Evolutionary conservation across 108 stramenopile species (phyloP).

Genomic region (Cyclotella sp.): DNA sequence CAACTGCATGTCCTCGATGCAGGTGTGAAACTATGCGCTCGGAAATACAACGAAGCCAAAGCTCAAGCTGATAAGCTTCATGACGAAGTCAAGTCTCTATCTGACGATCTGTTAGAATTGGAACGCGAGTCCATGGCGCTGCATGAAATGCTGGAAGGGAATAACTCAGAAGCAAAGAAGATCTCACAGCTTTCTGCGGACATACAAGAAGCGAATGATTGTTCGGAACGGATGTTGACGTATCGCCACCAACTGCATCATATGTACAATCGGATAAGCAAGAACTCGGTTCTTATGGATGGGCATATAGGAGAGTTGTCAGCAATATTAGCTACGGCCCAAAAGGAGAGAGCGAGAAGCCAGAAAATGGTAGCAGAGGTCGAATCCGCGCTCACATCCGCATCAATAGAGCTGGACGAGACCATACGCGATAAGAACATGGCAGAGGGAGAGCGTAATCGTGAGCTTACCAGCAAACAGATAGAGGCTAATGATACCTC

Average conservation of each 20-base stretch:
- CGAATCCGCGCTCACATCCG: constrained; percentile 45
- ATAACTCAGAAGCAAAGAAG: constrained; percentile 55
- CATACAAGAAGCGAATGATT: constrained; percentile 57
- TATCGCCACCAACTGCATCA: constrained; percentile 72
- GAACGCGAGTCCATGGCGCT: constrained; percentile 67
- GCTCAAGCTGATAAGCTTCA: constrained; percentile 55
- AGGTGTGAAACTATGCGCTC: constrained; percentile 59
- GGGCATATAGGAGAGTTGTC: constrained; percentile 70
- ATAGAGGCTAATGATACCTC: constrained; percentile 46
- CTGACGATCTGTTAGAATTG: constrained; percentile 57
- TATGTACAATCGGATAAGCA: constrained; percentile 62
- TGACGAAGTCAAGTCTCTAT: constrained; percentile 49
- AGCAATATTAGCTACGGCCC: constrained; percentile 46
- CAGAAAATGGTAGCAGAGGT: constrained; percentile 58
- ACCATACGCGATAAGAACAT: constrained; percentile 32
- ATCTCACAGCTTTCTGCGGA: constrained; percentile 58
- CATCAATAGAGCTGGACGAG: constrained; percentile 48
- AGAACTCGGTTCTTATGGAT: constrained; percentile 67
- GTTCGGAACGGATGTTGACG: constrained; percentile 56
- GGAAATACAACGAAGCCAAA: constrained; percentile 75
- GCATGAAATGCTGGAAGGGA: constrained; percentile 66
- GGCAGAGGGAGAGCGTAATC: constrained; percentile 48
- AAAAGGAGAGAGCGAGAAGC: constrained; percentile 47
- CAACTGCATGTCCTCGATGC: constrained; percentile 55
- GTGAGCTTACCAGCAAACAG: constrained; percentile 38